phyloP scores from a whole-genome alignment of 176 grass and related monocot species.

The Bothriochloa decipiens region DNA sequence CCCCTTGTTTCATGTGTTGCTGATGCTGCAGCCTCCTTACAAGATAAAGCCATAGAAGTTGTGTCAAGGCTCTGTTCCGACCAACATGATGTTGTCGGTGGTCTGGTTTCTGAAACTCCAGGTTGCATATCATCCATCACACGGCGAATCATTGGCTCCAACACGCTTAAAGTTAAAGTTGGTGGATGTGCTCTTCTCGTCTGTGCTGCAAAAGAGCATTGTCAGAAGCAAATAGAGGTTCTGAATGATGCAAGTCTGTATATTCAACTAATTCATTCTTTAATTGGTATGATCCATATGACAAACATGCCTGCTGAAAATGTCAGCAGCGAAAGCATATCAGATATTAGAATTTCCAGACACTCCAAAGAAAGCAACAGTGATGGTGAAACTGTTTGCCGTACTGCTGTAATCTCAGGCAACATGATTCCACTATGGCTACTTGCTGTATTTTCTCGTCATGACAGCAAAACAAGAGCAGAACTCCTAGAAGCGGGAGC shows the following conservation, averaged over 20 bases:
- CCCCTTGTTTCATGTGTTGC: constrained; percentile 88
- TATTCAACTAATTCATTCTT: constrained; percentile 75
- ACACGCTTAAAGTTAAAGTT: constrained; percentile 81
- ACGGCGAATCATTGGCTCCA: constrained; percentile 71
- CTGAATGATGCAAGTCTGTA: constrained; percentile 75
- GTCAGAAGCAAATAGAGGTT: constrained; percentile 79
- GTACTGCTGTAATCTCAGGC: constrained; percentile 77
- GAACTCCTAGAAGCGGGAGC: constrained; percentile 88
- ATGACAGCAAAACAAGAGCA: constrained; percentile 67
- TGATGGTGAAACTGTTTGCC: constrained; percentile 54
- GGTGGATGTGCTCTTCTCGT: constrained; percentile 90
- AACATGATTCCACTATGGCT: constrained; percentile 98
- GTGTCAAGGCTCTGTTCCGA: constrained; percentile 79
- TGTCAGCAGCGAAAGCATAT: constrained; percentile 59
- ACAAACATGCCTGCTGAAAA: constrained; percentile 64
- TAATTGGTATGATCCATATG: constrained; percentile 88
- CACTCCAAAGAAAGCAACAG: constrained; percentile 57
- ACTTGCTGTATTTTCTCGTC: constrained; percentile 79
- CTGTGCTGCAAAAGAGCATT: constrained; percentile 78
- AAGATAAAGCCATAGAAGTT: constrained; percentile 98
- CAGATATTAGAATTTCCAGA: constrained; percentile 86
- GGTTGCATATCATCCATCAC: constrained; percentile 79
- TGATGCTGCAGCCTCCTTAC: constrained; percentile 77
- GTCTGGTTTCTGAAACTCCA: constrained; percentile 77
- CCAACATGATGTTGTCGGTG: constrained; percentile 84